Evolutionary conservation across 495 filamentous ascomycete species (phyloP), one percentile per base, ranked within the genome.

Genomic region (Aspergillus kassunensis): DNA sequence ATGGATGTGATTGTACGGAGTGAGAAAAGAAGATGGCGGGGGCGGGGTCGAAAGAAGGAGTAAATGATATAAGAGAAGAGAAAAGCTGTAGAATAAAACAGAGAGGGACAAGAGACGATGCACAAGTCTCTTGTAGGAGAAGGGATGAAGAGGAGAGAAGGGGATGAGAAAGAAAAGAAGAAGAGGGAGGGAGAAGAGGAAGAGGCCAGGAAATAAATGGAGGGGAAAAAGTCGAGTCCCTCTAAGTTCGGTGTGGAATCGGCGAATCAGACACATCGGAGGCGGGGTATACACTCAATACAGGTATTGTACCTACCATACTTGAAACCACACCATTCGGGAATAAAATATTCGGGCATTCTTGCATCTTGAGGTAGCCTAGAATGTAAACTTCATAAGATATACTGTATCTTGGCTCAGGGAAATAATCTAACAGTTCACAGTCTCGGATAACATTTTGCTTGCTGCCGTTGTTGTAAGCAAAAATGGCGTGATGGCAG

Each of bases 1-100:
- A 72, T 58, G 61, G 68, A 55, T 68, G 36, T 73, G 53, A 67
- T 63, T 45, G 54, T 53, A 43, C 47, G 49, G 40, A 55, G 41
- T n/a, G 51, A 53, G 49, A 35, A 50, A 41, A 44, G 56, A 48
- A 52, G 53, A 53, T 46, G 39, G 49, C 43, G 20, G 54, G 42
- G 58, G 47, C 55, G 49, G 57, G 29, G 44, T 21, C 37, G 48
- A 18, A 49, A 20, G 29, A 49, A 53, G 44, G 50, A 50, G 35
- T 57, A 46, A 59, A 59, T 54, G 25, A 40, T 61, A 53, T 18
- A 25, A 10, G 39, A 46, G 16, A 57, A 40, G 25, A 53, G 24
- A 21, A 29, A 33, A 24, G 35, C 23, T 23, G 23, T 2, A 33
- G 18, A 5, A 36, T 23, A 48, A 35, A 6, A 27, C 23, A 36